These are phyloP conservation scores for Penicillium sp. DNA, from an alignment of 2,329 filamentous ascomycete genomes.

Conservation along the genomic window DNA sequence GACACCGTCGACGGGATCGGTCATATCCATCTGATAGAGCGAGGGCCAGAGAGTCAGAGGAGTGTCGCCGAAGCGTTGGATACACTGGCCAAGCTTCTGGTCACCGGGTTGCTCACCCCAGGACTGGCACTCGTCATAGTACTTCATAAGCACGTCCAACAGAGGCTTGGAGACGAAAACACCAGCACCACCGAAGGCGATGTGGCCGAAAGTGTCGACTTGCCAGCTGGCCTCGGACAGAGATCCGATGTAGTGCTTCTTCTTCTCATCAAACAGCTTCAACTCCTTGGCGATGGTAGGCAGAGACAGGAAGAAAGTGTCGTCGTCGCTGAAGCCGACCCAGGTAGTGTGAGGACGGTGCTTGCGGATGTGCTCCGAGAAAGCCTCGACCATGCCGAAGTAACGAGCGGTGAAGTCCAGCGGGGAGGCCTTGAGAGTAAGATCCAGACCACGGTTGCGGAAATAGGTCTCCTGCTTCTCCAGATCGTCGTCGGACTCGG, in stretches of 20 bases:
- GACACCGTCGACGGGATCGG: slow-evolving; percentile 44
- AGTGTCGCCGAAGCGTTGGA: slow-evolving; percentile 43
- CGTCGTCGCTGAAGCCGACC: slow-evolving; percentile 48
- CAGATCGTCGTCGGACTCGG: slow-evolving; percentile 44
- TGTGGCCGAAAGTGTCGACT: slow-evolving; percentile 47
- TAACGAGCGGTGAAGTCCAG: slow-evolving; percentile 48
- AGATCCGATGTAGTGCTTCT: slow-evolving; percentile 48
- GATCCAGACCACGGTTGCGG: slow-evolving; percentile 44
- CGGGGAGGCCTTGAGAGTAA: slow-evolving; percentile 43
- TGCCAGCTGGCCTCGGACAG: slow-evolving; percentile 48
- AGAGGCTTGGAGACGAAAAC: slow-evolving; percentile 47
- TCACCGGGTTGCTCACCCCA: slow-evolving; percentile 48
- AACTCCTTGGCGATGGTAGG: slow-evolving; percentile 42
- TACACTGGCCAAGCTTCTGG: slow-evolving; percentile 48
- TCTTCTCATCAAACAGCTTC: slow-evolving; percentile 42
- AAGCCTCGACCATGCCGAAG: slow-evolving; percentile 46
- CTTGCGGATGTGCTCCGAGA: slow-evolving; percentile 41
- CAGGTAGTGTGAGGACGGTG: slow-evolving; percentile 44
- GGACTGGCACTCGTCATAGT: slow-evolving; percentile 47
- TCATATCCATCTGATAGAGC: slow-evolving; percentile 49
- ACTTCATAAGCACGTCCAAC: slow-evolving; percentile 39
- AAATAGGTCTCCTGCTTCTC: slow-evolving; percentile 45
- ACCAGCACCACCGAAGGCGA: slow-evolving; percentile 49
- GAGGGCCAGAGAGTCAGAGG: slow-evolving; percentile 45
- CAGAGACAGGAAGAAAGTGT: slow-evolving; percentile 48